Percentiles rank a stretch among this genome's conserved stretches.
These are phyloP conservation scores for Xylaria sp. DNA, from an alignment of 2,329 filamentous ascomycete genomes.

Conservation along the genomic window DNA sequence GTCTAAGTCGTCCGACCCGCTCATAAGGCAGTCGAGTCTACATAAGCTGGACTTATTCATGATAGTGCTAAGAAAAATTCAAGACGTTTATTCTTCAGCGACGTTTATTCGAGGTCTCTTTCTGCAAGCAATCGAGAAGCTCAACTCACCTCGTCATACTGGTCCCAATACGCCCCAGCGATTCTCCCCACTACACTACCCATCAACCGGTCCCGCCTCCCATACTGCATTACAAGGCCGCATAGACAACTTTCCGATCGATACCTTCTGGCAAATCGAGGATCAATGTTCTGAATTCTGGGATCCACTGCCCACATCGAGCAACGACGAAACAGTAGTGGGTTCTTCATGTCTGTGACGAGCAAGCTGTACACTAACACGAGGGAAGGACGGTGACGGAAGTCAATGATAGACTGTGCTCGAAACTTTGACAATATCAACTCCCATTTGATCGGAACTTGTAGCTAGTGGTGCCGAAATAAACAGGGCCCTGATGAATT, in stretches of 20 bases:
- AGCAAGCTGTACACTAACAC: slow-evolving; percentile 5
- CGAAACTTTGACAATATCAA: neutral
- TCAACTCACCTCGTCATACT: slow-evolving; percentile 28
- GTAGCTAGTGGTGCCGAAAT: neutral
- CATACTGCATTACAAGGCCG: slow-evolving; percentile 4
- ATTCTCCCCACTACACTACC: slow-evolving; percentile 6
- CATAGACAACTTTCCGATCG: slow-evolving; percentile 19
- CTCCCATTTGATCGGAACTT: neutral
- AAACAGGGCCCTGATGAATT: neutral
- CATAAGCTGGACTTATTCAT: slow-evolving; percentile 34
- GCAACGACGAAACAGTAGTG: slow-evolving; percentile 7
- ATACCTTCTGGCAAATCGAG: slow-evolving; percentile 27
- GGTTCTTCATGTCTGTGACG: neutral
- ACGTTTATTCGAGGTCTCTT: slow-evolving; percentile 34
- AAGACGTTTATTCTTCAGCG: slow-evolving; percentile 33
- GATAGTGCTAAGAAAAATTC: slow-evolving; percentile 32
- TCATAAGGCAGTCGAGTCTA: slow-evolving; percentile 35
- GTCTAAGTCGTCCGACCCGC: slow-evolving; percentile 32
- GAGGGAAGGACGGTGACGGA: slow-evolving; percentile 1
- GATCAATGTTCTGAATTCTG: slow-evolving; percentile 27
- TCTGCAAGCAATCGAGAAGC: slow-evolving; percentile 32
- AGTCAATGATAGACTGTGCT: neutral
- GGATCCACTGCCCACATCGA: slow-evolving; percentile 18
- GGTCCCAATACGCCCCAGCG: slow-evolving; percentile 19
- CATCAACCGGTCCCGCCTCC: neutral